These are phyloP conservation scores for Globisporangium emineosum DNA, from an alignment of 352 stramenopile genomes.

Conservation along the genomic window DNA sequence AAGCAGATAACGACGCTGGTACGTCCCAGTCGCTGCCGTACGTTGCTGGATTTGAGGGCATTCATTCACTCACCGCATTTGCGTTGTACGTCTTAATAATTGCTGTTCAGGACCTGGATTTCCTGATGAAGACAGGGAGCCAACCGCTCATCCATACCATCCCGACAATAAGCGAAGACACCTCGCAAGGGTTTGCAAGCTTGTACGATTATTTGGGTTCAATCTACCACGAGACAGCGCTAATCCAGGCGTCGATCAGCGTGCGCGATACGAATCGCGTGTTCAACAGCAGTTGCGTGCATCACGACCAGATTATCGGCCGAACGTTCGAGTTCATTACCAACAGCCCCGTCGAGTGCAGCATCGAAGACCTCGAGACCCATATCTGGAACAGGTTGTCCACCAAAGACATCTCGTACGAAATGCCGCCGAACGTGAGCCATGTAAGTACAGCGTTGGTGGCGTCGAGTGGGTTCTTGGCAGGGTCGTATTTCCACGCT, in stretches of 20 bases:
- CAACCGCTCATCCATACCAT: too few species aligned
- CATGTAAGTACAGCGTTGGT: background rate
- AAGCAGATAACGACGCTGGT: background rate
- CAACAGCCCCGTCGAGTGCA: background rate
- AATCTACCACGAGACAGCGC: background rate
- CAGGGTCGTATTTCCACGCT: too few species aligned
- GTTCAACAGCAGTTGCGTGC: background rate
- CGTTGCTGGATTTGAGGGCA: too few species aligned
- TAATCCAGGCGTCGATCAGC: background rate
- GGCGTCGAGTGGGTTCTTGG: too few species aligned
- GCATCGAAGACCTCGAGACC: too few species aligned
- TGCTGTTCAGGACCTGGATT: too few species aligned
- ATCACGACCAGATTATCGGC: background rate
- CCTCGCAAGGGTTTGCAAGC: background rate
- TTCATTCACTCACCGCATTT: too few species aligned
- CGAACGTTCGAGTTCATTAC: slow-evolving; percentile 12
- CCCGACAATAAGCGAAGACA: background rate
- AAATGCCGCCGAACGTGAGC: too few species aligned
- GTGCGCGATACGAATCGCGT: background rate
- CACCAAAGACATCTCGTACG: too few species aligned
- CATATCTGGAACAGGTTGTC: too few species aligned
- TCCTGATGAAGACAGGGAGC: too few species aligned
- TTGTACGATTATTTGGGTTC: background rate
- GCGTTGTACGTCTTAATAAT: too few species aligned
- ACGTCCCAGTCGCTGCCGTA: background rate